Conservation (phyloP, 441 rosid genomes). For the Gossypium aridum region DNA sequence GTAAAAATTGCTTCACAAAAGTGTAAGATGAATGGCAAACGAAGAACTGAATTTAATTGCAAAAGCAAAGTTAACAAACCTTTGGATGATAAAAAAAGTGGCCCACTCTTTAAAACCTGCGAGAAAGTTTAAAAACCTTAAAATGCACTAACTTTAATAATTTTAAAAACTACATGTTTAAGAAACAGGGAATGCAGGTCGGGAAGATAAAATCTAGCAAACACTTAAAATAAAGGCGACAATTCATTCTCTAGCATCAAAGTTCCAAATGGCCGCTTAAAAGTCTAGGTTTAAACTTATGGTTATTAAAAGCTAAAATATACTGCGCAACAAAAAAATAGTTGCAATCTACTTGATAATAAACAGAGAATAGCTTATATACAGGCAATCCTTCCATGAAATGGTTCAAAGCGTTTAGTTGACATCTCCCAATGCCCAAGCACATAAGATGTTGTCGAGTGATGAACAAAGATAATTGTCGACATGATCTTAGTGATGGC, state of each 20-base stretch:
- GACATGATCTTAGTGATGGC: background rate
- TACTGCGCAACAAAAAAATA: background rate
- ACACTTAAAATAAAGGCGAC: background rate
- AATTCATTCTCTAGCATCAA: background rate
- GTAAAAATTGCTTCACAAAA: background rate
- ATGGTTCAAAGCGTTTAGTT: background rate
- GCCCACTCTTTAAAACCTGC: slow-evolving; percentile 95
- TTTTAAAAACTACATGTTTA: background rate
- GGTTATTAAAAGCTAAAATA: background rate
- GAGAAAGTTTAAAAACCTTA: slow-evolving; percentile 9
- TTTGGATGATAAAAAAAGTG: slow-evolving; percentile 87
- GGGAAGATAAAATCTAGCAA: background rate
- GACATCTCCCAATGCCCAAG: background rate
- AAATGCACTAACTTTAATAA: background rate
- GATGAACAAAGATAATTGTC: background rate
- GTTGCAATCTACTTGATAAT: background rate
- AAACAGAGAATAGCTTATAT: background rate
- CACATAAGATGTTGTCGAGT: background rate
- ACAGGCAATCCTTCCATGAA: background rate
- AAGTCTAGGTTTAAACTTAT: background rate
- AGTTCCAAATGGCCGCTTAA: background rate
- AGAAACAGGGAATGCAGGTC: background rate
- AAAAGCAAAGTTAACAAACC: slow-evolving; percentile 35
- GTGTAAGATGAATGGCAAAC: background rate
- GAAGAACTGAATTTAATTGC: background rate